Evolutionary conservation across 768 basidiomycete genomes (phyloP).

Genomic region (Favolaschia claudopus): DNA sequence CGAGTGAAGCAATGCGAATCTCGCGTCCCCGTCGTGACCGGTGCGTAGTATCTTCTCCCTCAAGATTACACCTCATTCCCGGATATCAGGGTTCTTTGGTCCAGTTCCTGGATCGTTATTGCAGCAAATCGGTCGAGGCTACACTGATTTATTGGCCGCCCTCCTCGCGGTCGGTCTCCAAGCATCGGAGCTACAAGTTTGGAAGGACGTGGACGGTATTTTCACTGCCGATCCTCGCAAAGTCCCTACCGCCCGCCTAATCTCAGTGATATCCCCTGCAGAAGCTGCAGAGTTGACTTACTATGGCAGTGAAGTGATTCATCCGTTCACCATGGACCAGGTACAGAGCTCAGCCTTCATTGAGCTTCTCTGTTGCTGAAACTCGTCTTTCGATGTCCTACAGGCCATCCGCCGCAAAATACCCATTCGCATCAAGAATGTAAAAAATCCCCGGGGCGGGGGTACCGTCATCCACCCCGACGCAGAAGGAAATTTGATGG

Average conservation of each 20-base stretch:
- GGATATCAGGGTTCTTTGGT: slow-evolving; percentile 84
- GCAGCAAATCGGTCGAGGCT: slow-evolving; percentile 92
- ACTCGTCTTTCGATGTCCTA: background rate
- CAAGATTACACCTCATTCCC: background rate
- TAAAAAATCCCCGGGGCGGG: slow-evolving; percentile 86
- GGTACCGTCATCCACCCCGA: slow-evolving; percentile 94
- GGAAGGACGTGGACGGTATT: slow-evolving; percentile 99
- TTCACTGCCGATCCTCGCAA: slow-evolving; percentile 99
- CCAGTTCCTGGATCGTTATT: slow-evolving; percentile 94
- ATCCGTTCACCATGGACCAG: slow-evolving; percentile 98
- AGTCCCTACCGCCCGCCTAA: slow-evolving; percentile 91
- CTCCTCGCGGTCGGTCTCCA: slow-evolving; percentile 89
- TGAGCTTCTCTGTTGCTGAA: background rate
- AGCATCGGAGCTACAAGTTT: slow-evolving; percentile 95
- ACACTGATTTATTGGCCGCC: slow-evolving; percentile 96
- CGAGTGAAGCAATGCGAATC: slow-evolving; percentile 80
- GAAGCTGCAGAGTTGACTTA: slow-evolving; percentile 99
- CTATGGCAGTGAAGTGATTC: slow-evolving; percentile 98
- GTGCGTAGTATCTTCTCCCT: slow-evolving; percentile 45
- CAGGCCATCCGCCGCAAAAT: slow-evolving; percentile 89
- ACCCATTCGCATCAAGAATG: slow-evolving; percentile 98
- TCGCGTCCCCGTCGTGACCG: slow-evolving; percentile 93
- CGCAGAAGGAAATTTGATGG: slow-evolving; percentile 56
- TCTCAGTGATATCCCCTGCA: slow-evolving; percentile 94
- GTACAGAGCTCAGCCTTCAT: slow-evolving; percentile 46